These are phyloP conservation scores for Claviceps purpurea DNA, from an alignment of 2,329 filamentous ascomycete genomes.

Conservation along the genomic window DNA sequence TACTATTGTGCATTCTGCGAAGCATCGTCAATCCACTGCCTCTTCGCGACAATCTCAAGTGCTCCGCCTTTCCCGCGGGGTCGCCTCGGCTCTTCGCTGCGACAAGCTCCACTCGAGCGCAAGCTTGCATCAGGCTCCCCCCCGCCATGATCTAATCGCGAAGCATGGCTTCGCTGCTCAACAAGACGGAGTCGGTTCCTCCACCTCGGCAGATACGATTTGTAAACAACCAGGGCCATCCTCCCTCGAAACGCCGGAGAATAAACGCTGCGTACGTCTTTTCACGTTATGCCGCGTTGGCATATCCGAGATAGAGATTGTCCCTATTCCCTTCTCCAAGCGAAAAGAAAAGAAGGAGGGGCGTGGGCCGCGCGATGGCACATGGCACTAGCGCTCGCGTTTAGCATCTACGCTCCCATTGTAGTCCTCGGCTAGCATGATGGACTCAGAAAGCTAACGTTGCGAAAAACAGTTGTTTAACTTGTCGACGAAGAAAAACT, in stretches of 20 bases:
- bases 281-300: not conserved
- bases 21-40: not conserved
- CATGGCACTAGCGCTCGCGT: not conserved
- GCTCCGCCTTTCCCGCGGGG: not conserved
- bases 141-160: conserved; percentile 20
- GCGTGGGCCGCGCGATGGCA: too few species aligned
- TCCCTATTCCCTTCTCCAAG: not conserved
- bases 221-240: conserved; percentile 70
- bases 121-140: conserved; percentile 5
- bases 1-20: not conserved
- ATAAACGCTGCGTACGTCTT: conserved; percentile 62
- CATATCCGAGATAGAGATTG: not conserved
- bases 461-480: conserved; percentile 41
- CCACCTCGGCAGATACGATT: conserved; percentile 55
- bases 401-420: not conserved
- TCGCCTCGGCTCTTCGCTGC: not conserved
- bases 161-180: conserved; percentile 34
- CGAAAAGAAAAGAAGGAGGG: too few species aligned
- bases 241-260: conserved; percentile 63
- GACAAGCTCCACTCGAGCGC: not conserved
- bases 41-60: not conserved
- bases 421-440: not conserved
- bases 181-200: conserved; percentile 23
- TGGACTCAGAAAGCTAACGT: not conserved
- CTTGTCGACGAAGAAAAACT: conserved; percentile 64